Conservation (phyloP, 208 protist genomes). For the Lotmaria passim region DNA sequence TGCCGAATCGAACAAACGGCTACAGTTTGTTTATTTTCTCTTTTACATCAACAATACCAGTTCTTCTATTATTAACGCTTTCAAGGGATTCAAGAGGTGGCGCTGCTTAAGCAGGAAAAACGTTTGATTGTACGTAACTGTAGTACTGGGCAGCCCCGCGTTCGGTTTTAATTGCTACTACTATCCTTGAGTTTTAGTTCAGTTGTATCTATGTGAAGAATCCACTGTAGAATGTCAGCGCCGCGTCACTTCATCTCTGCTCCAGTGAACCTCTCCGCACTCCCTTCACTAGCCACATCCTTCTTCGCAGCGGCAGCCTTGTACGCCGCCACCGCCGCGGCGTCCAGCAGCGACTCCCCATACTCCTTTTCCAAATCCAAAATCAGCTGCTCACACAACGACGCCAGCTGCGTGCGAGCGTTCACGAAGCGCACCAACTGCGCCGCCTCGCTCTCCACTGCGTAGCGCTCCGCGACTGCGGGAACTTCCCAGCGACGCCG, state of each 20-base stretch:
- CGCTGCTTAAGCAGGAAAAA: no score
- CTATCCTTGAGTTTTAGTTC: neutral
- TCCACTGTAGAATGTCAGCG: no score
- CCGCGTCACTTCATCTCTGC: no score
- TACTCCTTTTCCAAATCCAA: conserved; percentile 66
- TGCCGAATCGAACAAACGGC: no score
- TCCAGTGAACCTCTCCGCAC: neutral
- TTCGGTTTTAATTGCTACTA: neutral
- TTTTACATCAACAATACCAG: no score
- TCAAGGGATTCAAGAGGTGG: no score
- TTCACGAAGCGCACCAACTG: conserved; percentile 51
- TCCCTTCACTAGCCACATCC: neutral
- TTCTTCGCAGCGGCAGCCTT: neutral
- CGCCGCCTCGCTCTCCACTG: conserved; percentile 53
- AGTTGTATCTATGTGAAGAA: neutral
- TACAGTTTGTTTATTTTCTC: no score
- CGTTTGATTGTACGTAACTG: no score
- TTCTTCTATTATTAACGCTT: no score
- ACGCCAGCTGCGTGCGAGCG: conserved; percentile 51
- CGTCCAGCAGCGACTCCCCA: conserved; percentile 50
- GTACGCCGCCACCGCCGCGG: conserved; percentile 10
- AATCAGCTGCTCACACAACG: conserved; percentile 47
- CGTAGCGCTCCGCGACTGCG: conserved; percentile 54
- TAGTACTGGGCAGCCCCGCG: no score
- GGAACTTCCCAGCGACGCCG: conserved; percentile 80